Base-by-base conservation (phyloP, 768 basidiomycete genomes). In the Pleurotus djamor region DNA sequence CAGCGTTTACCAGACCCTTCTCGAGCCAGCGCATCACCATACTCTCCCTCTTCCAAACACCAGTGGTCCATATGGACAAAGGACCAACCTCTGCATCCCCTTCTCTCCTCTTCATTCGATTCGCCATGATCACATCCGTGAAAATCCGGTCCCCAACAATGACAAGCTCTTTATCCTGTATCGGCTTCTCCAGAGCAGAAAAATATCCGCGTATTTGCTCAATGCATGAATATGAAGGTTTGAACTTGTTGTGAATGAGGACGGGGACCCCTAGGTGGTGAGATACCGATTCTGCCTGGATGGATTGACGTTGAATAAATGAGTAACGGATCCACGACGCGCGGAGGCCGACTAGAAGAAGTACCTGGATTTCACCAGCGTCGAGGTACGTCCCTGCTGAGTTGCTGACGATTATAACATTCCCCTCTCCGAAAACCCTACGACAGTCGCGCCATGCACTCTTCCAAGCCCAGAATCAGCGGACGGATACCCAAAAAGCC, bases 401-500 rank as follows among this genome's bases (percentile, higher is more conserved):
- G 69, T 99, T 99, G 71, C 92, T 94, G 36, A 98, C 96, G 48
- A 98, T 85, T 61, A 99, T 76, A 4, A 99, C 83, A 60, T 93
- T 89, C 0, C 80, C 81, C 28, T 85, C 79, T 0, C 91, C 92
- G 65, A 98, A 98, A 0, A 83, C 79, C 45, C 80, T 71, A 47
- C 85, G 75, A 54, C 94, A 90, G 64, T 86, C 80, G 33, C 76
- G 69, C 95, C 95, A 98, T 5, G 91, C 83, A 9, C 83, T 77
- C 90, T 92, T 28, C 64, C n/a, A 37, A 17, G 38, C 38, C 38
- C 38, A 9, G n/a, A 41, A 41, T n/a, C 38, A 41, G 13, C 38
- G 28, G 36, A 10, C 61, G 14, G 61, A 38, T 55, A 12, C 44
- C 47, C 44, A 52, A 32, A 52, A 16, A 5, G 5, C 14, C 34